Evolutionary conservation across 2,329 filamentous ascomycete species (phyloP).

Genomic region (Diaporthe eres): DNA sequence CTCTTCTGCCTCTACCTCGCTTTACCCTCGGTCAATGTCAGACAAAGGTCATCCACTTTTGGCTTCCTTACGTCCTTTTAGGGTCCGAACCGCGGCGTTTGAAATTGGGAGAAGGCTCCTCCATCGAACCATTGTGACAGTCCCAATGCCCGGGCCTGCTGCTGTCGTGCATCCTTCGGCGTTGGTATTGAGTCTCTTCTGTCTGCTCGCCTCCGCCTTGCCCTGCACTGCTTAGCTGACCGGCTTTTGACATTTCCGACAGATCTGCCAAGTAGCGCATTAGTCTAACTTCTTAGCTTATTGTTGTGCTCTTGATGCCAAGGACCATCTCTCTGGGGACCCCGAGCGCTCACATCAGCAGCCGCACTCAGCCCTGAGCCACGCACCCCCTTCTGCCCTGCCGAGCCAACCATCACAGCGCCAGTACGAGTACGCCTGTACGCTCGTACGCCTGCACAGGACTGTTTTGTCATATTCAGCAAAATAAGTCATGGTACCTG

Average conservation of each 20-base stretch:
- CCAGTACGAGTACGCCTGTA: not conserved
- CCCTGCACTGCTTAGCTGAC: not conserved
- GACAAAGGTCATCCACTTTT: conserved; percentile 30
- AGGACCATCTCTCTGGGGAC: not conserved
- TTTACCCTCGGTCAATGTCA: conserved; percentile 31
- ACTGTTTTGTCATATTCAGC: not conserved
- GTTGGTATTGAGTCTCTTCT: not conserved
- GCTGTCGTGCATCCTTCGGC: not conserved
- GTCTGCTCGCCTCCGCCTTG: not conserved
- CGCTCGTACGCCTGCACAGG: not conserved
- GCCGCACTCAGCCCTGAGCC: conserved; percentile 8
- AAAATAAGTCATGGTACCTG: conserved; percentile 13
- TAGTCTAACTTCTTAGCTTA: not conserved
- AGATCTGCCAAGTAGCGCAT: not conserved
- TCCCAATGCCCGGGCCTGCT: not conserved
- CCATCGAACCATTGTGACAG: conserved; percentile 28
- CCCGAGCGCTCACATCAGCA: conserved; percentile 19
- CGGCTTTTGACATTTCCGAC: not conserved
- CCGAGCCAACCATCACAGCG: not conserved
- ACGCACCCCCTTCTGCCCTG: not conserved
- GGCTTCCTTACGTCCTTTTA: not conserved
- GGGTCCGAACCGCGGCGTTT: conserved; percentile 21
- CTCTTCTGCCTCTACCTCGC: not conserved
- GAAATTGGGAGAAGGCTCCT: conserved; percentile 9
- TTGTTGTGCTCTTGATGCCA: not conserved